These are phyloP conservation scores for Puccinia coronata DNA, from an alignment of 1,284 basidiomycete species.

Conservation along the genomic window DNA sequence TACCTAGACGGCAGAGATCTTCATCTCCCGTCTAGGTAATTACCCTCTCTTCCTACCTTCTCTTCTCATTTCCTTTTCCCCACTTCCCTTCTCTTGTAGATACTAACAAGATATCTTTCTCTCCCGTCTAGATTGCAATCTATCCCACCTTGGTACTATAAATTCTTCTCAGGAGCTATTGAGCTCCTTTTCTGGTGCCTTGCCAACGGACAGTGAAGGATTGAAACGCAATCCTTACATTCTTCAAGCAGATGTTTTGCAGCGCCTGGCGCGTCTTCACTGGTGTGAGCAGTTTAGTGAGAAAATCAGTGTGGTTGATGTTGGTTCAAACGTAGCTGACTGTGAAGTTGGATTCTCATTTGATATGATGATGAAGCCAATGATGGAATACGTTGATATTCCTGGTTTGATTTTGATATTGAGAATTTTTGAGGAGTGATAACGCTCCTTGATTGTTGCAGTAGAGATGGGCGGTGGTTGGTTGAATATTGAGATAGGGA, in stretches of 20 bases:
- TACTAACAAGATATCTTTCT: too few species aligned
- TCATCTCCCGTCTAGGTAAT: too few species aligned
- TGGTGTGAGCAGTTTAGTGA: not conserved
- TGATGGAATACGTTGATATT: conserved; percentile 11
- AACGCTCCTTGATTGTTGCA: conserved; percentile 20
- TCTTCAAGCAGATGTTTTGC: not conserved
- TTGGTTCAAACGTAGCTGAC: not conserved
- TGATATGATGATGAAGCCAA: not conserved
- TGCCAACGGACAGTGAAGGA: too few species aligned
- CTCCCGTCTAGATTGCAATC: too few species aligned
- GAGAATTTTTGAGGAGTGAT: not conserved
- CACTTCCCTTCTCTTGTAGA: too few species aligned
- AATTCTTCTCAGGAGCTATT: too few species aligned
- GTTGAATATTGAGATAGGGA: not conserved
- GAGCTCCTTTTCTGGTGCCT: too few species aligned
- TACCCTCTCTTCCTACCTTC: too few species aligned
- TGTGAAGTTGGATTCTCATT: not conserved
- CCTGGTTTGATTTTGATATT: conserved; percentile 1
- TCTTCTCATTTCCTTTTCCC: too few species aligned
- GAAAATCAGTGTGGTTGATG: not conserved
- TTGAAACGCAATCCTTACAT: too few species aligned
- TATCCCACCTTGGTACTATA: too few species aligned
- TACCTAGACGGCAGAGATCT: too few species aligned
- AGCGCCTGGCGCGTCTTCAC: not conserved
- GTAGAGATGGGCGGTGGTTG: not conserved